Base-by-base conservation (phyloP, 495 filamentous ascomycete species). In the Penicillium herquei region DNA sequence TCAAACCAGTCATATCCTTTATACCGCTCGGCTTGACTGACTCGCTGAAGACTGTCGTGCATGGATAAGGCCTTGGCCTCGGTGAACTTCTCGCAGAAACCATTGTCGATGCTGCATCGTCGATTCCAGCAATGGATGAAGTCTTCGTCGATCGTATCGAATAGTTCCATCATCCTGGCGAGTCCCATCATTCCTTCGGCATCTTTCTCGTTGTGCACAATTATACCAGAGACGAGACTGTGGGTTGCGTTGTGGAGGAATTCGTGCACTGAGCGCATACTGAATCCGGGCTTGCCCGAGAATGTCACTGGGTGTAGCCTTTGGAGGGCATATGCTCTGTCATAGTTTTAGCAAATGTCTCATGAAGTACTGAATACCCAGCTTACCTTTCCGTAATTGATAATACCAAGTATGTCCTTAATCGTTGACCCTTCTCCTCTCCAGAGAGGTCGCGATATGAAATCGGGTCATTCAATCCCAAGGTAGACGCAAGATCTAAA, bases 281-380 rank as follows among this genome's bases (percentile, higher is more conserved):
- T 70, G 53, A 72, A 69, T 11, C 67, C 66, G 7, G 72, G 69
- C 32, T 64, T 68, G 4, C 72, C 72, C 39, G 66, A 69, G 48
- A 76, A 76, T 32, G 64, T 75, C 9, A 76, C 70, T 14, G 73
- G 67, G 52, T 74, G 73, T 41, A 69, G 67, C 8, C 67, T 66
- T 65, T 92, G 88, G 31, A 96, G 75, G 43, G 90, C 91, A 69
- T 91, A 93, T 10, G 89, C 80, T 68, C 84, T 84, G 54, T 8
- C 34, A 33, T 26, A n/a, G 39, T 18, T 0, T 17, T 56, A 3
- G 10, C 26, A 8, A 2, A 14, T 26, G 13, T 30, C 18, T 33
- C 14, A 8, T 4, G 1, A 16, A 7, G n/a, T 6, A 16, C 14
- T 13, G 2, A 31, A 31, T 9, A 39, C 50, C 46, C 21, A 26